Evolutionary conservation across 139 green algal genomes (phyloP).

Genomic region (Micractinium conductrix): DNA sequence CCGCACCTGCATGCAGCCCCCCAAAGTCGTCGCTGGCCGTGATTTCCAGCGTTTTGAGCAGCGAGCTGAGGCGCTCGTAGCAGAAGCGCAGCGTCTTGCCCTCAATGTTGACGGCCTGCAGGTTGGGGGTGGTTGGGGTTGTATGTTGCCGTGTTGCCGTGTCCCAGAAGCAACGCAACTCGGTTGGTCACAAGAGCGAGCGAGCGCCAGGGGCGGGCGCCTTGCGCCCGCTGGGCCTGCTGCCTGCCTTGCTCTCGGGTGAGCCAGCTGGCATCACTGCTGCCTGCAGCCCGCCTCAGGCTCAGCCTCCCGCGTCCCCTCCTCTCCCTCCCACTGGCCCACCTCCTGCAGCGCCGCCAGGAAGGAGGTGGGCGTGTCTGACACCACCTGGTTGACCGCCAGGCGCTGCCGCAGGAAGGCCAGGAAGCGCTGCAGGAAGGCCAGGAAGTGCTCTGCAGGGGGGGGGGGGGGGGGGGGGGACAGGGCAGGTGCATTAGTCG

Average conservation of each 20-base stretch:
- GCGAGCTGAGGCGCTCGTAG: conserved; percentile 94
- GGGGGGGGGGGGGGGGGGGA: not conserved
- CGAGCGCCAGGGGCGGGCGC: too few species aligned
- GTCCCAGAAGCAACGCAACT: too few species aligned
- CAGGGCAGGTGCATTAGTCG: not conserved
- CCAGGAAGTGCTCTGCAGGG: conserved; percentile 95
- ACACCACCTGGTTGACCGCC: conserved; percentile 64
- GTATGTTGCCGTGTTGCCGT: too few species aligned
- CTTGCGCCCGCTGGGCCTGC: too few species aligned
- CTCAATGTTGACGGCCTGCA: conserved; percentile 46
- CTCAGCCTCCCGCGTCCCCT: not conserved
- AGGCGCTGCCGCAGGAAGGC: conserved; percentile 81
- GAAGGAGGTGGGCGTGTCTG: conserved; percentile 85
- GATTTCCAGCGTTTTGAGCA: conserved; percentile 98
- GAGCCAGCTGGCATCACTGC: too few species aligned
- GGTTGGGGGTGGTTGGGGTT: not conserved
- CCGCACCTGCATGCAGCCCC: conserved; percentile 77
- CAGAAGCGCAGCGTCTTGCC: conserved; percentile 87
- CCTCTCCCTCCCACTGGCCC: not conserved
- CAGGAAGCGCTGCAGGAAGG: conserved; percentile 95
- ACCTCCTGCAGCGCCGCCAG: conserved; percentile 73
- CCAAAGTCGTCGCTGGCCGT: conserved; percentile 89
- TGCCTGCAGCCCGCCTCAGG: not conserved
- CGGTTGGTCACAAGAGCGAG: too few species aligned
- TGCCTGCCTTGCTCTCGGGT: too few species aligned